phyloP scores from a whole-genome alignment of 2,329 filamentous ascomycete species.

The Microsporum audouinii region DNA sequence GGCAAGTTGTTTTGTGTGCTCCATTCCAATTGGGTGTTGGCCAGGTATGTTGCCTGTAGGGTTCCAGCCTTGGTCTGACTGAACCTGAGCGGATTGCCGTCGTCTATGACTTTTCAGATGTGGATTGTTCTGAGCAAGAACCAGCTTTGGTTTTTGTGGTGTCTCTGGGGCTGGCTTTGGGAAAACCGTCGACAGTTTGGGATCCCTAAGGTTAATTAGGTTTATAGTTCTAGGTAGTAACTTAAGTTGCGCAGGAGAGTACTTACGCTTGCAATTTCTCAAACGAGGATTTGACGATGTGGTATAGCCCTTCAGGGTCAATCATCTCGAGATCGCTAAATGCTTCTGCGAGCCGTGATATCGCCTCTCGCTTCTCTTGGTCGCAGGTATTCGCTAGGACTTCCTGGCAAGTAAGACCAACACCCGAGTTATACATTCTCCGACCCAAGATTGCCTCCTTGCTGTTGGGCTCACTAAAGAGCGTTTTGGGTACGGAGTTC shows the following conservation, averaged over 20 bases:
- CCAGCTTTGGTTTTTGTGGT: slow-evolving; percentile 50
- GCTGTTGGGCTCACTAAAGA: slow-evolving; percentile 31
- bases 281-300: slow-evolving; percentile 67
- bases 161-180: slow-evolving; percentile 30
- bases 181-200: slow-evolving; percentile 14
- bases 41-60: slow-evolving; percentile 42
- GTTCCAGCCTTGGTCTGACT: slow-evolving; percentile 27
- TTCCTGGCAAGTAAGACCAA: slow-evolving; percentile 77
- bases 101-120: slow-evolving; percentile 69
- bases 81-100: slow-evolving; percentile 41
- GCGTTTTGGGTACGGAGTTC: slow-evolving; percentile 29
- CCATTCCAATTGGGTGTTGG: slow-evolving; percentile 61
- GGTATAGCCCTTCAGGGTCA: slow-evolving; percentile 82
- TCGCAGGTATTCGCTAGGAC: slow-evolving; percentile 66
- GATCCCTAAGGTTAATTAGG: slow-evolving; percentile 20
- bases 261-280: slow-evolving; percentile 50
- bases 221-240: neutral
- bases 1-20: slow-evolving; percentile 78
- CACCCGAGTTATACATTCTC: slow-evolving; percentile 65
- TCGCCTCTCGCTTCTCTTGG: slow-evolving; percentile 65
- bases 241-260: neutral
- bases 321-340: slow-evolving; percentile 73
- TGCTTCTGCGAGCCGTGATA: slow-evolving; percentile 72
- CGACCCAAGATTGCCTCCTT: slow-evolving; percentile 79
- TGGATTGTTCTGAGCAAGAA: slow-evolving; percentile 71